Evolutionary conservation across 345 rosid species (phyloP), one percentile per base, ranked within the genome.

Genomic region (Brassica rapa): DNA sequence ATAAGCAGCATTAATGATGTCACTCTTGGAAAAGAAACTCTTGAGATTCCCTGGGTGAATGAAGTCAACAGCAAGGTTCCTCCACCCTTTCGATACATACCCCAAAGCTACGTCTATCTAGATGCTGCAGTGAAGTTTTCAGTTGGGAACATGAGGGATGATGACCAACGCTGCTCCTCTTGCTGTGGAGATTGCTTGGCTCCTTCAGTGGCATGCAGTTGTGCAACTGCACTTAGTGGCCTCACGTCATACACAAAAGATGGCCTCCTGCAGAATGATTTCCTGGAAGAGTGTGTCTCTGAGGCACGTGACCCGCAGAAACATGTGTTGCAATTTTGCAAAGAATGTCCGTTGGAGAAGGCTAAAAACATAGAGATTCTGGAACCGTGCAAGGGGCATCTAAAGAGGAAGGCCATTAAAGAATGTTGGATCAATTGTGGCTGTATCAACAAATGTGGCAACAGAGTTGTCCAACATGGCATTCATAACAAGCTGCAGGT

Each of bases 381-480:
- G 68, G 87, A 88, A 72, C 87, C 89, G 15, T 95, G 99, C 85
- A 91, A 93, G 79, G 97, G 99, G 53, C 98, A 95, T 81, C 60
- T 90, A 70, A 83, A 86, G 86, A 93, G 96, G 83, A 89, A 81
- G 72, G 82, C 80, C 62, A 91, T 91, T 60, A 88, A 86, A 82
- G 98, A 95, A 75, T 95, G 99, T 61, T 95, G 99, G 98, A 85
- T 77, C 64, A 93, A 85, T 81, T 95, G 99, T 84, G 92, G 97
- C 51, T 95, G 99, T 77, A 77, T 76, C 72, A 86, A 83, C 73
- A 86, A 62, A 39, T 95, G 99, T 81, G 93, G 96, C 73, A 95
- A 95, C 77, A 87, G 98, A 66, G 91, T 95, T 24, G 89, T 93
- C 78, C 99, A 95, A 84, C 91, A 90, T 63, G 97, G 98, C 69